Percentiles rank a stretch among this genome's conserved stretches.
Conservation (phyloP, 2,329 filamentous ascomycete species). For the Trichophyton simii region DNA sequence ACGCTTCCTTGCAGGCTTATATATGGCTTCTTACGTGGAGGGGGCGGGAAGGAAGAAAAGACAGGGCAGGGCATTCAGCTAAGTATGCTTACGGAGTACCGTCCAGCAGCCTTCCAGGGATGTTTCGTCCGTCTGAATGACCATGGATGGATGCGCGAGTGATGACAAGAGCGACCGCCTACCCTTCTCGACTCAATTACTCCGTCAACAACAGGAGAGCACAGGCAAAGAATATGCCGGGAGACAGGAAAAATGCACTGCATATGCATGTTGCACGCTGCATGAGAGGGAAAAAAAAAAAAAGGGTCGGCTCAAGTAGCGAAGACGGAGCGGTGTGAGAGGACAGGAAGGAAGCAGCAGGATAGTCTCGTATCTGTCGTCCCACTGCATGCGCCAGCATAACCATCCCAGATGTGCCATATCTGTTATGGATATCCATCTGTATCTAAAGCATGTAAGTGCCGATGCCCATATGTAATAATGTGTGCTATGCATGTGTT, state of each 20-base stretch:
- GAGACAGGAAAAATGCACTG: neutral
- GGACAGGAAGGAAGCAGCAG: neutral
- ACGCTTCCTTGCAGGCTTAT: neutral
- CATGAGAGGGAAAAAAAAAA: neutral
- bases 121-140: neutral
- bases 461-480: neutral
- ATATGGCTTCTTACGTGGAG: neutral
- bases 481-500: neutral
- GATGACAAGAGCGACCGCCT: neutral
- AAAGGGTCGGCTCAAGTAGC: neutral
- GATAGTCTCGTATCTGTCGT: constrained; percentile 1
- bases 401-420: neutral
- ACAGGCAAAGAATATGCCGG: neutral
- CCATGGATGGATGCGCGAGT: neutral
- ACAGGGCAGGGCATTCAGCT: neutral
- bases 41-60: neutral
- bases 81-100: no score
- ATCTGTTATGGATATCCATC: neutral
- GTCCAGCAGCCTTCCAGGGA: neutral
- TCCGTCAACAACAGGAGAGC: no score
- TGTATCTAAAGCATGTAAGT: no score
- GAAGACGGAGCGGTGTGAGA: constrained; percentile 1
- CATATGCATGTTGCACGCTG: constrained; percentile 2
- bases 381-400: neutral
- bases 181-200: no score